Evolutionary conservation across 192 early-diverging fungal genomes (phyloP), one percentile per base, ranked within the genome.

Genomic region (Chytriomyces hyalinus): DNA sequence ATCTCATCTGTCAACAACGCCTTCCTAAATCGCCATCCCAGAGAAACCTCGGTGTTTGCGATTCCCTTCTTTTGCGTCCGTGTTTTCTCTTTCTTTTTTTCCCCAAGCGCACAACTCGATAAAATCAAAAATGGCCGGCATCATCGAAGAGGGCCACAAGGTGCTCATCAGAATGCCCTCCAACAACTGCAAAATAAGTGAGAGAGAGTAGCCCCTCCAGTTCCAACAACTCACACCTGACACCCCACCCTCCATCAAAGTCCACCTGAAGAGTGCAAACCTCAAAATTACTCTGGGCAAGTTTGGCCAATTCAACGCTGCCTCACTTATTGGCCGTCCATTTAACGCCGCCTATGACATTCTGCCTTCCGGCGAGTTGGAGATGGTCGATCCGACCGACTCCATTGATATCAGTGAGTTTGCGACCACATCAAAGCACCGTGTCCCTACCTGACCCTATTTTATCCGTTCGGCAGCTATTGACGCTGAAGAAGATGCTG

Each of bases 321-420:
- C 92, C 76, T 90, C 86, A 67, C 85, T 97, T 24, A 92, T 97
- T 67, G 95, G 93, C 4, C 81, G 88, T 45, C 86, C 92, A 2
- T 95, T 87, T 82, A 94, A 93, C 46, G 84, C 92, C 59, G 90
- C 91, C 0, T 97, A 93, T 57, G 93, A 96, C 80, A 94, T 97
- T 36, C 84, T 88, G 64, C 88, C 89, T 75, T 81, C 85, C 13
- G 71, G 83, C 48, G 65, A 59, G 44, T 13, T 82, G 17, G 43
- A 79, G 44, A 20, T 44, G 10, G 45, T 70, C 22, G 49, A 80
- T 49, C 26, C 59, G 22, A 82, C 20, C 4, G 17, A 11, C 4
- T 22, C 36, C 17, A 26, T 49, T 8, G 75, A 57, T 11, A 20
- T 76, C 13, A 24, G 47, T 26, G 46, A 64, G 24, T n/a, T 11